Evolutionary conservation across 139 green algal species (phyloP), one percentile per base, ranked within the genome.

Genomic region (Eudorina sp.): DNA sequence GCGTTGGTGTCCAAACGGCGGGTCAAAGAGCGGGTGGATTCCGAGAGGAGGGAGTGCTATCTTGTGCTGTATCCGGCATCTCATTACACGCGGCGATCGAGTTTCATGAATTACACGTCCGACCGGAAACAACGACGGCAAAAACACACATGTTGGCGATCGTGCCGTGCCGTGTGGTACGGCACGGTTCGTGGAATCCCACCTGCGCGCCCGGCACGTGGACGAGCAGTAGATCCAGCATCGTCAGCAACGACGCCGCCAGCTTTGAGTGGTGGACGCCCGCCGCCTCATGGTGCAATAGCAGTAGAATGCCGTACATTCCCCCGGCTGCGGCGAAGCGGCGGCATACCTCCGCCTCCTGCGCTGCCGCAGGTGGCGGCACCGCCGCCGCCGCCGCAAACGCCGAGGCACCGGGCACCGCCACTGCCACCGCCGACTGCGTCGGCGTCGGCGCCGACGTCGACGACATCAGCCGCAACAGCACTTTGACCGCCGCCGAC

Each of bases 261-360:
- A 94, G 78, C 78, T 90, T 90, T 68, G 66, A 84, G 53, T 92
- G 90, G 64, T 88, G 85, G 48, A 77, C 53, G 11, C 80, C 75
- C 34, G 81, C 48, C 36, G 76, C 69, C 83, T 91, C 85, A 31
- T 90, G 85, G 31, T 89, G 79, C 73, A 94, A 43, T 46, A 93
- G 88, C 46, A 75, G 83, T 36, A 93, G 86, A 81, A 94, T 11
- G 23, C 87, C 53, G 79, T 90, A 90, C 66, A 92, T 40, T 13
- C 89, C 89, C 29, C 90, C 92, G 16, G 77, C 75, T 29, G 43
- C 62, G 0, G 86, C 27, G 29, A 93, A 90, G 31, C 85, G 68
- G 31, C 64, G 43, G 64, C 81, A 87, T 34, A 74, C 82, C 68
- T 72, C 73, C n/a, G 53, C 41, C 62, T 85, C 69, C 58, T 66